Evolutionary conservation across 164 flowering plant genomes (phyloP).

Genomic region (Echeveria elegans): DNA sequence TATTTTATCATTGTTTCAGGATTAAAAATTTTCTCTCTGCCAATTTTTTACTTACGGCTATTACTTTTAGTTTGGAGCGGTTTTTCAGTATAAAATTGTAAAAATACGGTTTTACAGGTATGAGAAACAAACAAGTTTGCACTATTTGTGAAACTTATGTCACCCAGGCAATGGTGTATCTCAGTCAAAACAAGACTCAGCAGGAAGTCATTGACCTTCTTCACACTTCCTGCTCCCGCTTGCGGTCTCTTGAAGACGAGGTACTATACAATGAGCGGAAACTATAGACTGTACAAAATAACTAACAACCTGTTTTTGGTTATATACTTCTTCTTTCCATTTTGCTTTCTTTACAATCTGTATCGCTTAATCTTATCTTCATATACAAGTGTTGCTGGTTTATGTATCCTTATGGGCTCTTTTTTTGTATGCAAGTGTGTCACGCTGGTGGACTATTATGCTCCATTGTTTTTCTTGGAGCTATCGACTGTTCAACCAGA

Average conservation of each 20-base stretch:
- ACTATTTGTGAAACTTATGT: constrained; percentile 56
- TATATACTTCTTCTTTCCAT: background rate
- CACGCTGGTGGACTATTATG: constrained; percentile 74
- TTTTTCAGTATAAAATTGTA: background rate
- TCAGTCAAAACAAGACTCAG: constrained; percentile 59
- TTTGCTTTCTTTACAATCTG: background rate
- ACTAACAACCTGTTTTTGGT: background rate
- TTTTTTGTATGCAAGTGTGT: constrained; percentile 47
- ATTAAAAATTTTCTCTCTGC: background rate
- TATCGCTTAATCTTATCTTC: too few species aligned
- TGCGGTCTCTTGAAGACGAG: constrained; percentile 46
- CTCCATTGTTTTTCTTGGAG: constrained; percentile 66
- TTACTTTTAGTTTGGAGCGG: background rate
- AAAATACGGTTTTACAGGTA: background rate
- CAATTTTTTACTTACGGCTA: background rate
- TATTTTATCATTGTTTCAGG: too few species aligned
- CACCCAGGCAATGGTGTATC: constrained; percentile 48
- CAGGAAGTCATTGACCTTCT: constrained; percentile 44
- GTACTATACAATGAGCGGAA: constrained; percentile 22
- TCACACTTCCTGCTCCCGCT: constrained; percentile 45
- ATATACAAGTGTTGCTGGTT: too few species aligned
- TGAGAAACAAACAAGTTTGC: constrained; percentile 39
- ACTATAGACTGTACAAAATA: background rate
- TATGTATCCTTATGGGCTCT: too few species aligned
- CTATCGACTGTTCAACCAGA: constrained; percentile 43